Conservation (phyloP, 2,329 filamentous ascomycete genomes). For the Periconia sp. region DNA sequence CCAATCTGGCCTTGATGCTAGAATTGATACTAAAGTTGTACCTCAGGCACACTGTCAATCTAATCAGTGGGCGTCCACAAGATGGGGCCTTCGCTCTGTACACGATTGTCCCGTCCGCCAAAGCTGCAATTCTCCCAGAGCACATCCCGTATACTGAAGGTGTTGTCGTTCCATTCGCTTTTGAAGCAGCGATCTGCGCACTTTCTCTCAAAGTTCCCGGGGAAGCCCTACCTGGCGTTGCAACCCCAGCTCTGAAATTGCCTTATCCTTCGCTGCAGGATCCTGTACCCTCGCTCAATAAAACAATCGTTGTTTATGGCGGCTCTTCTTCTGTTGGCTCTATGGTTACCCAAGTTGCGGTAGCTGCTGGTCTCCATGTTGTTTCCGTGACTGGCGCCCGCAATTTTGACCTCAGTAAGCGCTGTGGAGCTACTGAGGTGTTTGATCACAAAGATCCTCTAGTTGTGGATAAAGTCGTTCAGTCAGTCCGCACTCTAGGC, state of each 20-base stretch:
- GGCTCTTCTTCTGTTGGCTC: constrained; percentile 47
- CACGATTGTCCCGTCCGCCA: constrained; percentile 34
- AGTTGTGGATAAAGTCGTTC: constrained; percentile 41
- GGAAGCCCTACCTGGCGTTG: constrained; percentile 19
- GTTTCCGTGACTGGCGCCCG: constrained; percentile 37
- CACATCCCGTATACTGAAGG: constrained; percentile 43
- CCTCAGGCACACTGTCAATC: constrained; percentile 21
- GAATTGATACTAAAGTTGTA: not conserved
- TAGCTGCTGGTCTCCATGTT: constrained; percentile 43
- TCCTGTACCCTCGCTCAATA: constrained; percentile 20
- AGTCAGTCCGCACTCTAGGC: constrained; percentile 34
- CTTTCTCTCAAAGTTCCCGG: constrained; percentile 40
- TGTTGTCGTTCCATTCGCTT: constrained; percentile 45
- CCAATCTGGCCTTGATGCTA: not conserved
- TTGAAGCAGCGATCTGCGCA: constrained; percentile 44
- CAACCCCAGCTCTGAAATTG: constrained; percentile 37
- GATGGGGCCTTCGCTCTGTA: constrained; percentile 34
- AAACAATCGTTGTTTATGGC: constrained; percentile 52
- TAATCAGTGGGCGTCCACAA: constrained; percentile 19
- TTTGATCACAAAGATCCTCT: constrained; percentile 28
- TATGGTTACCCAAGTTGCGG: constrained; percentile 46
- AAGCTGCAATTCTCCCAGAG: constrained; percentile 44
- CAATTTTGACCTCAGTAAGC: constrained; percentile 22
- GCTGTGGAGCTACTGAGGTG: constrained; percentile 24
- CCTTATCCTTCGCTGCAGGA: constrained; percentile 40